phyloP scores from a whole-genome alignment of 2,329 filamentous ascomycete species.

The Cladosporium sp. region DNA sequence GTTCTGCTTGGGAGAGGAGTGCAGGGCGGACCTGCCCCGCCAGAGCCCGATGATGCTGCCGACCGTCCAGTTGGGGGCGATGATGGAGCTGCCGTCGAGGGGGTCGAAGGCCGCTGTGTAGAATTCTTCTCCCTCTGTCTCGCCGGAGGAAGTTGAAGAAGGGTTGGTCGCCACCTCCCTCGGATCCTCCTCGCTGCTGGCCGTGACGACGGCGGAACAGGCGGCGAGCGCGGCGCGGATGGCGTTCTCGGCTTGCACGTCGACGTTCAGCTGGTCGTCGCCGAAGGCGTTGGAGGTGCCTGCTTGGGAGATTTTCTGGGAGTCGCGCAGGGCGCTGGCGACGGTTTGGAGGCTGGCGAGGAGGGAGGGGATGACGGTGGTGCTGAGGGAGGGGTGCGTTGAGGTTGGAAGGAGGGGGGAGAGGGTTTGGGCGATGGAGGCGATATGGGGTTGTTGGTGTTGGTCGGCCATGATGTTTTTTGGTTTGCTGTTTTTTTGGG shows the following conservation, averaged over 20 bases:
- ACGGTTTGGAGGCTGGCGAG: slow-evolving; percentile 45
- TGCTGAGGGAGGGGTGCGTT: slow-evolving; percentile 9
- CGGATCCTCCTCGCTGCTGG: slow-evolving; percentile 60
- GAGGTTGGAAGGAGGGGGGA: slow-evolving; percentile 1
- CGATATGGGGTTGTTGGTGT: too few species aligned
- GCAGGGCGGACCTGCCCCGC: slow-evolving; percentile 27
- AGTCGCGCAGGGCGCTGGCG: slow-evolving; percentile 40
- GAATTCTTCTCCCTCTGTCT: too few species aligned
- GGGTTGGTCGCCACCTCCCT: slow-evolving; percentile 15
- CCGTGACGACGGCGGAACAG: slow-evolving; percentile 46
- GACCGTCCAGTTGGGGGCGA: slow-evolving; percentile 35
- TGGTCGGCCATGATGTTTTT: too few species aligned
- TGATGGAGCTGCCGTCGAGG: slow-evolving; percentile 60
- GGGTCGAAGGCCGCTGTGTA: slow-evolving; percentile 62
- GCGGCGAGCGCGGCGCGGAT: slow-evolving; percentile 43
- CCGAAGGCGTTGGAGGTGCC: slow-evolving; percentile 56
- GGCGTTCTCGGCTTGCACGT: slow-evolving; percentile 49
- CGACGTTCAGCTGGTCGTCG: slow-evolving; percentile 57
- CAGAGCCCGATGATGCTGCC: slow-evolving; percentile 60
- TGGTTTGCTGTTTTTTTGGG: too few species aligned
- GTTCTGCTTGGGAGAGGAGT: slow-evolving; percentile 19
- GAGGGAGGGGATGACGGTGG: slow-evolving; percentile 48
- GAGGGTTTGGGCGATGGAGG: too few species aligned
- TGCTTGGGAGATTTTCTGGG: slow-evolving; percentile 45
- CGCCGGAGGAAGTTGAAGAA: too few species aligned